Conservation (phyloP, 2,329 filamentous ascomycete species). For the Cytospora piceicola region DNA sequence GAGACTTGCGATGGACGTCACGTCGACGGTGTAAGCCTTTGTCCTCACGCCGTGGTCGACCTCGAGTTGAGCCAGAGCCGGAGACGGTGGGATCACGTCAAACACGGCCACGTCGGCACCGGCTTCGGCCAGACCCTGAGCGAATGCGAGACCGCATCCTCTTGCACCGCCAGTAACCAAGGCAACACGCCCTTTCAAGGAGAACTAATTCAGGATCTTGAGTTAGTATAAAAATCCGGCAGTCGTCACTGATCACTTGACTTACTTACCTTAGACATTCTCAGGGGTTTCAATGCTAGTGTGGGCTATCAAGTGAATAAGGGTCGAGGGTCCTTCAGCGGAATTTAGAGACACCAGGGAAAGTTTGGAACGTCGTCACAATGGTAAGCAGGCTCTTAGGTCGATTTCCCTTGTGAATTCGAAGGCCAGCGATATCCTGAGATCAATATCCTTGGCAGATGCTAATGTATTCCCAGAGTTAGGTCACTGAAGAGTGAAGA, state of each 20-base stretch:
- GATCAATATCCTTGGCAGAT: background rate
- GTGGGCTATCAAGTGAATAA: background rate
- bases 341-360: background rate
- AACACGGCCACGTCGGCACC: slow-evolving; percentile 53
- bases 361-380: background rate
- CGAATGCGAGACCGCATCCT: slow-evolving; percentile 52
- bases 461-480: background rate
- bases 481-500: background rate
- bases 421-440: background rate
- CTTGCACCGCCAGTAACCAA: slow-evolving; percentile 51
- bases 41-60: slow-evolving; percentile 47
- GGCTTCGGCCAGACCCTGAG: slow-evolving; percentile 49
- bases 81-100: slow-evolving; percentile 47
- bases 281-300: background rate
- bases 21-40: slow-evolving; percentile 47
- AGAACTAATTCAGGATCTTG: slow-evolving; percentile 43
- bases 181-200: slow-evolving; percentile 51
- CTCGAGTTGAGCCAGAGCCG: slow-evolving; percentile 45
- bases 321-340: background rate
- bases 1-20: slow-evolving; percentile 40
- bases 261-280: slow-evolving; percentile 26
- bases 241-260: fast-evolving
- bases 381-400: no score
- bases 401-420: background rate
- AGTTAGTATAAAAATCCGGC: background rate